Percentiles rank a stretch among this genome's conserved stretches.
phyloP scores from a whole-genome alignment of 805 yeast genomes.

The Nakazawaea siamensis region DNA sequence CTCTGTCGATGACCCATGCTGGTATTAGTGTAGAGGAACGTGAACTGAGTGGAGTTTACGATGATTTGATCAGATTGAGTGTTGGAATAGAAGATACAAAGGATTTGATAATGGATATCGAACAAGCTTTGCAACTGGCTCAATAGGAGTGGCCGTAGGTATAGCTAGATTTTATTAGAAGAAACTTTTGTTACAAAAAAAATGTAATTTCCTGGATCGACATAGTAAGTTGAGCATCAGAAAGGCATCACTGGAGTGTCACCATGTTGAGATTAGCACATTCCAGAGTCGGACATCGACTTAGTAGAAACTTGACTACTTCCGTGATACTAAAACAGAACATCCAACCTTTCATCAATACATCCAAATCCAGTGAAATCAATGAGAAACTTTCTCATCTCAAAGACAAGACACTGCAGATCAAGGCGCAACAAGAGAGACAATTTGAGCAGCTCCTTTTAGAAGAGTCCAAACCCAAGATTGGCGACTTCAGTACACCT shows the following conservation, averaged over 20 bases:
- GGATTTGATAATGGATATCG: slow-evolving; percentile 64
- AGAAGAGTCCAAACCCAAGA: slow-evolving; percentile 18
- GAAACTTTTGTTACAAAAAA: too few relatives aligned
- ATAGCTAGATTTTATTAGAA: too few relatives aligned
- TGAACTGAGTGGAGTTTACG: slow-evolving; percentile 73
- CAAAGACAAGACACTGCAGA: slow-evolving; percentile 1
- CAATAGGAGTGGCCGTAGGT: background rate
- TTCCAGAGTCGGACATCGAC: too few relatives aligned
- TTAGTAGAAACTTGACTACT: too few relatives aligned
- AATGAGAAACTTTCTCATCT: slow-evolving; percentile 1
- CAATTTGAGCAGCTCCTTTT: slow-evolving; percentile 11
- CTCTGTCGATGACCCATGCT: slow-evolving; percentile 89
- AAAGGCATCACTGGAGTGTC: too few relatives aligned
- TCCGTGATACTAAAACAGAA: too few relatives aligned
- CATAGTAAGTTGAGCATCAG: too few relatives aligned
- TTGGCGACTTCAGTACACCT: slow-evolving; percentile 25
- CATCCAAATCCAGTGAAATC: slow-evolving; percentile 4
- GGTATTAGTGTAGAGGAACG: slow-evolving; percentile 77
- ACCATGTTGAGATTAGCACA: too few relatives aligned
- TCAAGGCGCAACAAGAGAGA: slow-evolving; percentile 2
- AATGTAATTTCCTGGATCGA: too few relatives aligned
- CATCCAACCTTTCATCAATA: background rate
- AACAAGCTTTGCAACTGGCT: slow-evolving; percentile 48
- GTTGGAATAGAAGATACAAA: slow-evolving; percentile 84
- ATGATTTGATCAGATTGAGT: slow-evolving; percentile 73